Base-by-base conservation (phyloP, 1,284 basidiomycete species). In the Vanrija humicola region DNA sequence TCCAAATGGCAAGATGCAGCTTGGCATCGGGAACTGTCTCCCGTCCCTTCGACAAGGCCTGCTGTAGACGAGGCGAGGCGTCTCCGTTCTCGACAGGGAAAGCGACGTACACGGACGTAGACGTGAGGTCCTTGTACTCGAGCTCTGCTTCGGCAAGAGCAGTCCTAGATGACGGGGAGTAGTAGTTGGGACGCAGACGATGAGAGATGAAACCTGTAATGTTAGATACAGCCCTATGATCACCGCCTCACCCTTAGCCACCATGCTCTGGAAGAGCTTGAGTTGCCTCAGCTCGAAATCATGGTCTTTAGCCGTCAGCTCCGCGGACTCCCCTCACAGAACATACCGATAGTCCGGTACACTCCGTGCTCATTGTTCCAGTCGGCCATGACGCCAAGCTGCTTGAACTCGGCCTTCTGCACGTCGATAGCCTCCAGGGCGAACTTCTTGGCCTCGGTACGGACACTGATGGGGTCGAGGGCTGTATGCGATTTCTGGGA, bases 121-220 rank as follows among this genome's bases (percentile, higher is more conserved):
- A 95, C 44, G 86, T 78, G 73, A 97, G 92, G 39, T 97, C 93
- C 56, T 85, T 85, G 77, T 98, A 98, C 44, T 86, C 83, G 25
- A 99, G 81, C 72, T 99, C 95, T 0, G 95, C 92, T 77, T 99
- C 95, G 1, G 95, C 96, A 5, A 98, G 79, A 0, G 95, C 95
- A 0, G 96, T 96, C 12, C 84, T 84, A 3, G 94, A 95, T 0
- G 93, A 96, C 0, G 95, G 95, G 0, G 95, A 98, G 76, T 91
- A 98, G 73, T 97, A 87, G 1, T 96, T 92, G 0, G 96, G 96
- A 19, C 91, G 86, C 63, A 89, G 86, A 57, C 88, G 86, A 55
- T 92, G 83, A 62, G 89, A 90, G 59, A 98, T 89, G 34, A 58
- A 63, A 16, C 68, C 65, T 65, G n/a, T 14, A 1, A 4, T 19